phyloP scores from a whole-genome alignment of 2,329 filamentous ascomycete species.

The Purpureocillium takamizusanense region DNA sequence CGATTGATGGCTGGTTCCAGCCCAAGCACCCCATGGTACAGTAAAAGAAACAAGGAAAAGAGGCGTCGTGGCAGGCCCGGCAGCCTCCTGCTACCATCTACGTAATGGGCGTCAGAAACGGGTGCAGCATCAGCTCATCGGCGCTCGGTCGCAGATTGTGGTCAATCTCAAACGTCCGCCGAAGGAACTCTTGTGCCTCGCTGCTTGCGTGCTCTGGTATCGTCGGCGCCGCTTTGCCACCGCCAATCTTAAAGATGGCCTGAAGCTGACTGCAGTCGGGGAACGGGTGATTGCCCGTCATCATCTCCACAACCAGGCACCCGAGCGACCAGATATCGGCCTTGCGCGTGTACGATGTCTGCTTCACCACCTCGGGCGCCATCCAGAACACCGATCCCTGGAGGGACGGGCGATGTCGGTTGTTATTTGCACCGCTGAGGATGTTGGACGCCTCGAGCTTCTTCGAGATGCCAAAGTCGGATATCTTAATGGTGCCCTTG shows the following conservation, averaged over 20 bases:
- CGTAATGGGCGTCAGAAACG: constrained; percentile 69
- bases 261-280: constrained; percentile 95
- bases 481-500: constrained; percentile 98
- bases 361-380: constrained; percentile 96
- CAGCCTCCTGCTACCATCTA: constrained; percentile 8
- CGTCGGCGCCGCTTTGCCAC: constrained; percentile 75
- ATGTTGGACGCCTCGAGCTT: constrained; percentile 89
- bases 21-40: constrained; percentile 4
- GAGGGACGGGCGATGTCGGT: constrained; percentile 66
- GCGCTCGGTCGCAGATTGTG: constrained; percentile 87
- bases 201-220: constrained; percentile 79
- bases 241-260: constrained; percentile 97
- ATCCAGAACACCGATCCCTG: constrained; percentile 99
- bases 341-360: constrained; percentile 96
- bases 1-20: constrained; percentile 7
- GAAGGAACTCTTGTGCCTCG: constrained; percentile 76
- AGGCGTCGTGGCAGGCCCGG: background rate
- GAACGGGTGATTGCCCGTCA: constrained; percentile 93
- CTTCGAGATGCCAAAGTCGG: constrained; percentile 97
- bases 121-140: constrained; percentile 77
- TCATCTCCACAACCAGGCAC: constrained; percentile 97
- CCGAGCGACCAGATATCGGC: constrained; percentile 98
- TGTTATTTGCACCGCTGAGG: constrained; percentile 58
- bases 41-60: constrained; percentile 1
- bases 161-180: constrained; percentile 89